Base-by-base conservation (phyloP, 371 early-diverging fungal species). In the Mortierella sp. region DNA sequence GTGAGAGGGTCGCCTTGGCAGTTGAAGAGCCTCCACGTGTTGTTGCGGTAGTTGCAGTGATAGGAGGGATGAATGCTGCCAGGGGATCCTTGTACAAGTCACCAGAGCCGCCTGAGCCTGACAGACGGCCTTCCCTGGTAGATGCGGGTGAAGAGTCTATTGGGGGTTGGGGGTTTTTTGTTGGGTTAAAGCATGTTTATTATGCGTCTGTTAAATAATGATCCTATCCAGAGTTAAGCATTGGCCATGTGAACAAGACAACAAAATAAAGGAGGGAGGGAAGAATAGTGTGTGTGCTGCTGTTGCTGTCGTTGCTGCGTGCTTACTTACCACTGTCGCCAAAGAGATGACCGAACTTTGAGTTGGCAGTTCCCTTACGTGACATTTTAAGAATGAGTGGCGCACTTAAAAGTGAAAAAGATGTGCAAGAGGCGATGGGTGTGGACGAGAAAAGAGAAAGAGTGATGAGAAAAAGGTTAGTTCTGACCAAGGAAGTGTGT, bases 281-380 rank as follows among this genome's bases (percentile, higher is more conserved):
- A 21, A 58, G 11, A 31, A 6, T n/a, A n/a, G n/a, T n/a, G 31
- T 44, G 47, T 34, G 21, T 79, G 31, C 28, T 34, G n/a, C 42
- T 38, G 42, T 38, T 38, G 42, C 42, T 3, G 42, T 38, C n/a
- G n/a, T n/a, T n/a, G n/a, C n/a, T n/a, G n/a, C 34, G 19, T 72
- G 26, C 44, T 28, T n/a, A 1, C 76, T 74, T 82, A 86, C 87
- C 86, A 68, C 70, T 76, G 73, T 86, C 87, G 45, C 87, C 87
- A 75, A 86, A 86, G 76, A 86, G 87, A 76, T 86, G 87, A 42
- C 87, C 87, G 76, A 86, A 86, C 87, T 86, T 86, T 55, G 87
- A 86, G 75, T 50, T 80, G 28, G 81, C 70, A 42, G 80, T 52
- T 21, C 77, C 75, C 58, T 81, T 85, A 70, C 85, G 85, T 21